Conservation (phyloP, 371 early-diverging fungal genomes). For the Synchytrium microbalum region DNA sequence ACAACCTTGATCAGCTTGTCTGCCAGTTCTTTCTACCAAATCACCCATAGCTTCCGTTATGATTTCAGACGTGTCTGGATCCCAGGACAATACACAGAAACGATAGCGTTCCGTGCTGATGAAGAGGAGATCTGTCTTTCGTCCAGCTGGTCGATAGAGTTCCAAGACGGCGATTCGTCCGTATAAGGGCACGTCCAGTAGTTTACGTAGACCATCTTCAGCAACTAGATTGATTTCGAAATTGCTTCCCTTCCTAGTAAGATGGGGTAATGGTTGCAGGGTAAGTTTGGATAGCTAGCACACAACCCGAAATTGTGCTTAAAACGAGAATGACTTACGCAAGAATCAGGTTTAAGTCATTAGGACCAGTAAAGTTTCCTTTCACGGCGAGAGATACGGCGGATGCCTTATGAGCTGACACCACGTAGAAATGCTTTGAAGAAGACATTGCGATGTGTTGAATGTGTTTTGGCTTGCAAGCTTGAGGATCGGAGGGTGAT, state of each 20-base stretch:
- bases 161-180: constrained; percentile 59
- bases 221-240: constrained; percentile 58
- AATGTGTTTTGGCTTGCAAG: no score
- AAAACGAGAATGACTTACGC: constrained; percentile 38
- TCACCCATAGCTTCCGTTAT: constrained; percentile 60
- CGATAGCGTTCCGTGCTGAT: constrained; percentile 50
- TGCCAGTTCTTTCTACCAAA: constrained; percentile 45
- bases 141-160: constrained; percentile 49
- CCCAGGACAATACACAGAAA: constrained; percentile 54
- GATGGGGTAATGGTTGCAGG: neutral
- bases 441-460: constrained; percentile 3
- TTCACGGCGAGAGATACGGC: constrained; percentile 48
- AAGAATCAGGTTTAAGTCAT: constrained; percentile 59
- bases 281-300: neutral
- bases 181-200: constrained; percentile 60
- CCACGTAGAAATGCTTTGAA: constrained; percentile 28
- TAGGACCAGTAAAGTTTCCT: constrained; percentile 56
- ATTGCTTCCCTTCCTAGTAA: constrained; percentile 58
- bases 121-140: constrained; percentile 52
- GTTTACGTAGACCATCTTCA: constrained; percentile 53
- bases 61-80: constrained; percentile 34
- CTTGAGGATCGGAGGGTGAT: no score
- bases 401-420: constrained; percentile 50
- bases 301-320: neutral
- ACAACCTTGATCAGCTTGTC: constrained; percentile 35